Base-by-base conservation (phyloP, 106 monocot genomes). In the Dendrobium huoshanense region DNA sequence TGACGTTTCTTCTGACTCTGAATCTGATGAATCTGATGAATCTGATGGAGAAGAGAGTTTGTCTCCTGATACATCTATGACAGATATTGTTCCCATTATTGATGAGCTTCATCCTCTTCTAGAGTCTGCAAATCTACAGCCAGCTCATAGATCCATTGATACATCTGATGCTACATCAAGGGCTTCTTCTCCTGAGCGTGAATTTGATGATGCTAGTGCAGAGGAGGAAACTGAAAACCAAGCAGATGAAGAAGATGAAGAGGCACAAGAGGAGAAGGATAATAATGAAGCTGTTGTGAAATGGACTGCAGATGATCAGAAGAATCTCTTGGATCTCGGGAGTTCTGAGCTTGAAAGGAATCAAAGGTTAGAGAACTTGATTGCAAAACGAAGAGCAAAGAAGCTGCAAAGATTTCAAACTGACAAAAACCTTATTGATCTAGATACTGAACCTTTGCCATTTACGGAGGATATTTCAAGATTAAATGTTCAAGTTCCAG, bases 301-400 rank as follows among this genome's bases (percentile, higher is more conserved):
- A 78, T 99, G 95, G 95, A 93, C 98, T 1, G 92, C 88, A 41
- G 89, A 99, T 86, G 98, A 95, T 85, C 85, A 87, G 79, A 99
- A 95, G 84, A 95, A 95, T 77, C 81, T 93, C 27, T 83, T 87
- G 83, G 83, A 90, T 48, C 81, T 95, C 0, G 94, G 94, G 44
- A 81, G 83, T 22, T 92, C 86, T 43, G 94, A 95, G 76, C 74
- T 92, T 4, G 94, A 95, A 75, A 88, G 92, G 81, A 95, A 92
- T 80, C 86, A 80, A 43, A 84, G 91, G 61, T 67, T 95, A 84
- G 94, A 95, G 78, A 85, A 82, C 19, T 73, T 95, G 77, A 93
- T 99, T 77, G 98, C 92, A n/a, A 89, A 88, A 41, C 42, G 88
- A 74, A 86, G 84, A 54, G 88, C 92, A 22, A 88, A 89, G 48